Conservation (phyloP, 2,329 filamentous ascomycete genomes). For the Apiospora phragmitis region DNA sequence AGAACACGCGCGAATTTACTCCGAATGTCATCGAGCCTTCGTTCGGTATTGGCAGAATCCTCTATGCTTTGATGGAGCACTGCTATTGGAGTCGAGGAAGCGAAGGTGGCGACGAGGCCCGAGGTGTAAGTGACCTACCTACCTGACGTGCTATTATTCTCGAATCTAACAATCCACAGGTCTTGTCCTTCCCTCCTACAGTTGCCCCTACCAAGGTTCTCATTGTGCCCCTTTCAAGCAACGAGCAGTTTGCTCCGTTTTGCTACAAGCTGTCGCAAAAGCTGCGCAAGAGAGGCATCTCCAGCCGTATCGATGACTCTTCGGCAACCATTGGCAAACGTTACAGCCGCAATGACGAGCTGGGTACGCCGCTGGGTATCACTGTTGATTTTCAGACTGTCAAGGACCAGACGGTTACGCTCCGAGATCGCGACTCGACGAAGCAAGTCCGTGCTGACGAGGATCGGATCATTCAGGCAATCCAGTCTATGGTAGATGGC, state of each 20-base stretch:
- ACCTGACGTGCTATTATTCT: not conserved
- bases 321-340: conserved; percentile 92
- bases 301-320: conserved; percentile 86
- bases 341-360: conserved; percentile 91
- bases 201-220: conserved; percentile 96
- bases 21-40: conserved; percentile 97
- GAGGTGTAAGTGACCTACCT: conserved; percentile 66
- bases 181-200: conserved; percentile 70
- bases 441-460: conserved; percentile 85
- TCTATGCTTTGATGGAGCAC: conserved; percentile 93
- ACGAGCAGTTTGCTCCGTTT: conserved; percentile 78
- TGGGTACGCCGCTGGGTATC: conserved; percentile 90
- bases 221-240: conserved; percentile 82
- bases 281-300: conserved; percentile 75
- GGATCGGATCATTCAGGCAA: conserved; percentile 75
- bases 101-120: conserved; percentile 75
- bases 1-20: conserved; percentile 87
- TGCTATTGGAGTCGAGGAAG: conserved; percentile 83
- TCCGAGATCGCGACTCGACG: conserved; percentile 88
- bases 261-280: conserved; percentile 71
- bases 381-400: conserved; percentile 96
- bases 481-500: conserved; percentile 50
- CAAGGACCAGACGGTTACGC: conserved; percentile 81
- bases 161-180: conserved; percentile 37
- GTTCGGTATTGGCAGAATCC: conserved; percentile 92